Base-by-base conservation (phyloP, 495 filamentous ascomycete genomes). In the Coniosporium apollinis region DNA sequence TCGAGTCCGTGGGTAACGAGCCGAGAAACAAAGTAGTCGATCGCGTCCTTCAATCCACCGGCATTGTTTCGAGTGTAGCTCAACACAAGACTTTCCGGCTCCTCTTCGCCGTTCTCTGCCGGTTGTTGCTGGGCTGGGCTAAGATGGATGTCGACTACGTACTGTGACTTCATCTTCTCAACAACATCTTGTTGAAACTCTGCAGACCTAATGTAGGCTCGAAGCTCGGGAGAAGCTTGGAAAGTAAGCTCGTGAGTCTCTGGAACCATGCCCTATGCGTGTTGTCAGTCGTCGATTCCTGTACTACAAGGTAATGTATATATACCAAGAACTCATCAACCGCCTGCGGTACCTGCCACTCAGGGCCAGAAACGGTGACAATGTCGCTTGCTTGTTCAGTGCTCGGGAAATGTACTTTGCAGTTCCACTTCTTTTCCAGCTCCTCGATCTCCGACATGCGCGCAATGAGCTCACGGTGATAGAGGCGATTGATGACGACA, bases 401-500 rank as follows among this genome's bases (percentile, higher is more conserved):
- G 58, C 83, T 93, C 8, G 89, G 91, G 52, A 96, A 96, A 43
- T 81, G 75, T 48, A 96, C 82, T 62, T 94, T 94, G 74, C 89
- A 94, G 53, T 94, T 94, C 82, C 82, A 94, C 55, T 87, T 91
- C 66, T 87, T 86, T 64, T 96, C 91, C 16, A 96, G 67, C 47
- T 86, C 83, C 42, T 96, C 87, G 36, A 99, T 80, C 50, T 94
- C 76, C 22, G 67, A 57, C 44, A 94, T 78, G 30, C 84, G 82
- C 38, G 78, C 66, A 50, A 94, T 74, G 28, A 99, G 72, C 54
- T 91, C 80, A 50, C 91, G 80, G 58, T 99, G 89, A 49, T 92
- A 91, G 33, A 99, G 66, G 24, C 89, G 82, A 50, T 94, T 86
- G 49, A 99, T 83, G 37, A 80, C 72, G 36, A 99, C 84, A 28